Conservation (phyloP, 257 asterid genomes). For the Perilla frutescens region DNA sequence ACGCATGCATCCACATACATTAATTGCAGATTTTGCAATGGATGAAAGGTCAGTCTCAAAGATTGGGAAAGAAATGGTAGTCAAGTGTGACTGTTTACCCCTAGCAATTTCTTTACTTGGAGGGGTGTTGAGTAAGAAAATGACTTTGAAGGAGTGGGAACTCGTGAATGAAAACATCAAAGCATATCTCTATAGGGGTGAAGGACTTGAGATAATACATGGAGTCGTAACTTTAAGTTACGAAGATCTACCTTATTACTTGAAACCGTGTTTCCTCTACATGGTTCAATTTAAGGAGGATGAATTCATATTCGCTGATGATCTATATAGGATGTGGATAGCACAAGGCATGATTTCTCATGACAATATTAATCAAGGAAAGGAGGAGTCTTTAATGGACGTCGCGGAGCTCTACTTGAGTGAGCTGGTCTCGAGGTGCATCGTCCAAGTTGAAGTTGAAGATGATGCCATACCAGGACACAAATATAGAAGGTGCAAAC, state of each 20-base stretch:
- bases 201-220: background rate
- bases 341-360: slow-evolving; percentile 13
- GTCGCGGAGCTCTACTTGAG: background rate
- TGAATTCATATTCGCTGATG: background rate
- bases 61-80: slow-evolving; percentile 29
- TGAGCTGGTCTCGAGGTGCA: background rate
- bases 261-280: slow-evolving; percentile 20
- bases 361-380: background rate
- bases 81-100: slow-evolving; percentile 6
- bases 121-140: background rate
- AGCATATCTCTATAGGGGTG: background rate
- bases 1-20: too few species aligned
- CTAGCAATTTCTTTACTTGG: slow-evolving; percentile 1
- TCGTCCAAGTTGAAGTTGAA: background rate
- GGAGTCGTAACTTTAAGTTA: background rate
- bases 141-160: background rate
- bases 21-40: background rate
- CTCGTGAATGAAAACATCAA: slow-evolving; percentile 10
- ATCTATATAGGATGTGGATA: background rate
- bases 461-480: slow-evolving; percentile 6
- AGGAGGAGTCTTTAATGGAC: background rate
- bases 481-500: background rate
- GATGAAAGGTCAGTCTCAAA: background rate
- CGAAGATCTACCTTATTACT: slow-evolving; percentile 20
- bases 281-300: background rate